Evolutionary conservation across 2,329 filamentous ascomycete genomes (phyloP).

Genomic region (Zymoseptoria pseudotritici): DNA sequence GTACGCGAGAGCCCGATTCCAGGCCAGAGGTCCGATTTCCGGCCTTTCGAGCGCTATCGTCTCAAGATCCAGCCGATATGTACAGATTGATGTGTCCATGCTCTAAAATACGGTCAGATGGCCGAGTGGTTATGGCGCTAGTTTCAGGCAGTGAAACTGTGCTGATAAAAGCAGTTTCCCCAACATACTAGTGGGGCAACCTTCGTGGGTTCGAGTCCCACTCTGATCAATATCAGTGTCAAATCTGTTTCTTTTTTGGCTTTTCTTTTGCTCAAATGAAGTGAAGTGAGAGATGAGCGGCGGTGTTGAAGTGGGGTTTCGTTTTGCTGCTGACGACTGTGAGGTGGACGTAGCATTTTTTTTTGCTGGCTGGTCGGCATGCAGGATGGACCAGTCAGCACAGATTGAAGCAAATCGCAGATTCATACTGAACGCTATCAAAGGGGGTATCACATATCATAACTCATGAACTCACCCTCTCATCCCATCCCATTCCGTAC

Average conservation of each 20-base stretch:
- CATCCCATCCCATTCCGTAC: too few species aligned
- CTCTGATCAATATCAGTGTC: constrained; percentile 9
- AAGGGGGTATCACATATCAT: background rate
- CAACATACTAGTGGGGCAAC: constrained; percentile 19
- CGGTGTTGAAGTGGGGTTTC: too few species aligned
- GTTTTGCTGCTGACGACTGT: too few species aligned
- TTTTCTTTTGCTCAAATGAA: too few species aligned
- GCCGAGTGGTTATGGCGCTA: constrained; percentile 22
- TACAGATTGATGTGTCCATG: background rate
- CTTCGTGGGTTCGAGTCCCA: constrained; percentile 26
- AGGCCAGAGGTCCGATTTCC: too few species aligned
- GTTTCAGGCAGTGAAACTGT: constrained; percentile 15
- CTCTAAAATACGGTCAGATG: constrained; percentile 10
- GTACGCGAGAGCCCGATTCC: too few species aligned
- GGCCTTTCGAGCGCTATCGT: too few species aligned
- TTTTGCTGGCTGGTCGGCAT: too few species aligned
- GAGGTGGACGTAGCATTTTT: too few species aligned
- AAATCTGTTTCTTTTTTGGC: background rate
- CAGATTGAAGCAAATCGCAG: background rate
- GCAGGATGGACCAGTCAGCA: background rate
- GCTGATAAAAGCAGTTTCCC: constrained; percentile 10
- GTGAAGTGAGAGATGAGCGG: too few species aligned
- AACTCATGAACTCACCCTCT: background rate
- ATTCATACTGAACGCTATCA: background rate
- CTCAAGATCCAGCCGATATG: background rate